Base-by-base conservation (phyloP, 106 monocot species). In the Phalaenopsis equestris region DNA sequence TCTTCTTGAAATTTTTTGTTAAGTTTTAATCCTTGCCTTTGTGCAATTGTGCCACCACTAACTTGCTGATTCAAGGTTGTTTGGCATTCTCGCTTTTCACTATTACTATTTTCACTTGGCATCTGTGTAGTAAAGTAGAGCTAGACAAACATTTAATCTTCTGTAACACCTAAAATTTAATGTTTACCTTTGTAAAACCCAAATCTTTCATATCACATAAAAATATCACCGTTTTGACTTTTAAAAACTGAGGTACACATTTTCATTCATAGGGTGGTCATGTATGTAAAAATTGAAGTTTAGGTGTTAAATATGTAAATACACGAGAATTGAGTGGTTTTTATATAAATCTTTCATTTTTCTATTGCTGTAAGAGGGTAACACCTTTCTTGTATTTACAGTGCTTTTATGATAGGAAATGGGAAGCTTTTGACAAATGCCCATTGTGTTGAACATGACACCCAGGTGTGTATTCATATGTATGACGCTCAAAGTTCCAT, bases 391-490 rank as follows among this genome's bases (percentile, higher is more conserved):
- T 86, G 78, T 36, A 90, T 79, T 85, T 85, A 56, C 89, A 97
- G 97, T 88, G 97, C 97, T 82, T 97, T 97, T 79, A 94, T 97
- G 97, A 97, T 97, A 84, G 97, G 97, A 75, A 94, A 97, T 81
- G 92, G 92, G 21, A 97, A 94, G 79, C 94, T 97, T 77, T 85
- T 94, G 81, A 97, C 94, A 77, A 94, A 97, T 90, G 94, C 94
- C 46, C 94, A 97, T 85, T 94, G 94, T 80, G 96, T 97, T 84
- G 92, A 97, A 45, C 89, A 94, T 84, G 76, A 84, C 56, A 90
- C 96, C 55, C 96, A 97, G 96, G 96, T 97, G 82, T 15, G 24
- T n/a, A 9, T 47, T 39, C 23, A 9, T 77, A 8, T 52, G 52
- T 2, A 10, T 42, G 42, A 61, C 21, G n/a, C 79, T 41, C 12